A percentile compares a stretch with the other conserved stretches of the same genome.
Evolutionary conservation across 306 rosid species (phyloP).

Genomic region (Vicia sativa): DNA sequence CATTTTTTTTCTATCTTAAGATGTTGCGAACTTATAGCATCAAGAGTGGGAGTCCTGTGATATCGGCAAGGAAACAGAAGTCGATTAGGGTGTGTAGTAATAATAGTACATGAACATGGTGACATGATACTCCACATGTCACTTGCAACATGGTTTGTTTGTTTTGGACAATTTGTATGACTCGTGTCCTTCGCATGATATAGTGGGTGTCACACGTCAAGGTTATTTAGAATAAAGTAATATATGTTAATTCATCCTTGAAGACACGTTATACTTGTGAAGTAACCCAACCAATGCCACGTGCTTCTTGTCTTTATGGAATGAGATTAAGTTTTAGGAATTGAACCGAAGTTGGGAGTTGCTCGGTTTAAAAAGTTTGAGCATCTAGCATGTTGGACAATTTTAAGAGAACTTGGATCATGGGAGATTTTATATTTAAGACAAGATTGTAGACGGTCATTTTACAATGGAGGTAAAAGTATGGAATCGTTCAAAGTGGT

Average conservation of each 20-base stretch:
- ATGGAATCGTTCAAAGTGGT: too few species aligned
- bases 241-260: not conserved
- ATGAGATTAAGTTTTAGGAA: too few species aligned
- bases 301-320: too few species aligned
- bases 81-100: not conserved
- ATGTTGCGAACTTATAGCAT: conserved; percentile 22
- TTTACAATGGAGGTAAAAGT: too few species aligned
- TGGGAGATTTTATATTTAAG: too few species aligned
- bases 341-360: too few species aligned
- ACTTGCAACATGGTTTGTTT: conserved; percentile 23
- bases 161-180: not conserved
- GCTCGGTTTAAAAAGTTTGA: too few species aligned
- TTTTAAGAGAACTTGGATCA: too few species aligned
- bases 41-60: conserved; percentile 7
- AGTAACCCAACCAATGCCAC: not conserved
- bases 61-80: not conserved
- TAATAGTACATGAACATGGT: not conserved
- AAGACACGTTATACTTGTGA: not conserved
- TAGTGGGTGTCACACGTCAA: conserved; percentile 25
- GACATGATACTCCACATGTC: not conserved
- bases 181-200: conserved; percentile 34
- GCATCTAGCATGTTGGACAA: too few species aligned
- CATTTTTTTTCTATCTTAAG: conserved; percentile 34
- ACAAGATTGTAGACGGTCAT: too few species aligned
- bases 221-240: not conserved